A percentile compares a stretch with the other conserved stretches of the same genome.
Evolutionary conservation across 345 rosid species (phyloP).

Genomic region (Eucalyptus erythrocorys): DNA sequence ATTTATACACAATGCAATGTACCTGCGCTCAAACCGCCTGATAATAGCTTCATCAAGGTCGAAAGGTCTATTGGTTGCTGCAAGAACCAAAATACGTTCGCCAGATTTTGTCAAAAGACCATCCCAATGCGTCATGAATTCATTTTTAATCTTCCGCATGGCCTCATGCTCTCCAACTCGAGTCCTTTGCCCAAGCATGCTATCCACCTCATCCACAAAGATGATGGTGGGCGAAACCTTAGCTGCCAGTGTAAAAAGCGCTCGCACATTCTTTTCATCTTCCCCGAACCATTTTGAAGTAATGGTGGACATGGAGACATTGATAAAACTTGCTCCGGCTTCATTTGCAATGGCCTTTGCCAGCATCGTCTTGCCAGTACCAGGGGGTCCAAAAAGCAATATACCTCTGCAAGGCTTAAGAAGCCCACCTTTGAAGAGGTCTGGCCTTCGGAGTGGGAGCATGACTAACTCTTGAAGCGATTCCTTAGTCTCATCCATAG

Average conservation of each 20-base stretch:
- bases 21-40: slow-evolving; percentile 97
- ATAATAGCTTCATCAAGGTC: slow-evolving; percentile 99
- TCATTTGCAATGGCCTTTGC: slow-evolving; percentile 99
- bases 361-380: slow-evolving; percentile 99
- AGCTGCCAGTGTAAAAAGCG: slow-evolving; percentile 83
- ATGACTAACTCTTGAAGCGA: slow-evolving; percentile 96
- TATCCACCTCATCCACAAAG: slow-evolving; percentile 96
- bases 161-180: slow-evolving; percentile 98
- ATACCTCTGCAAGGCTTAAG: slow-evolving; percentile 98
- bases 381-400: slow-evolving; percentile 94
- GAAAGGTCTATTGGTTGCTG: slow-evolving; percentile 98
- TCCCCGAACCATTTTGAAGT: slow-evolving; percentile 99
- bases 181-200: slow-evolving; percentile 98
- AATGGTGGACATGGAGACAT: slow-evolving; percentile 97
- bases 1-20: neutral
- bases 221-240: slow-evolving; percentile 97
- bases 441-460: slow-evolving; percentile 96
- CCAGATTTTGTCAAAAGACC: slow-evolving; percentile 82
- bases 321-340: slow-evolving; percentile 99
- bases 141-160: slow-evolving; percentile 93
- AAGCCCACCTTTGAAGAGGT: slow-evolving; percentile 94
- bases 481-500: slow-evolving; percentile 83
- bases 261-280: slow-evolving; percentile 95
- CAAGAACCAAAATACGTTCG: slow-evolving; percentile 90
- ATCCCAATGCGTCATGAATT: slow-evolving; percentile 99